Base-by-base conservation (phyloP, 768 basidiomycete genomes). In the Suillus bovinus region DNA sequence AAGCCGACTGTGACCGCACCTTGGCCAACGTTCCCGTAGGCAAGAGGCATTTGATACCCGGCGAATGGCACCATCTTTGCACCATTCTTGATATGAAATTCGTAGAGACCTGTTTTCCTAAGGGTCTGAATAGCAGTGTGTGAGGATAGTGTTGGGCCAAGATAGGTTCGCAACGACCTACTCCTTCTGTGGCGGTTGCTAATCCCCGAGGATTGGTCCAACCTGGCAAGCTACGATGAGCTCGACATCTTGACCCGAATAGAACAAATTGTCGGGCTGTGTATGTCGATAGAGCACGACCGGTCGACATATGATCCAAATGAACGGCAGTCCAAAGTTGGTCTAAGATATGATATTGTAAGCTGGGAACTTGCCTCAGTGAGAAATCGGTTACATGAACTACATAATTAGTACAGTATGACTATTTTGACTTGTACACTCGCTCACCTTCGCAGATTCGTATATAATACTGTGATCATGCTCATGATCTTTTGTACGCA, bases 61-160 rank as follows among this genome's bases (percentile, higher is more conserved):
- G 94, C 97, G 75, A 98, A 99, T 0, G 93, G 89, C 0, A 97
- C 94, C 93, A 99, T 95, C 76, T 96, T 96, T 1, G 90, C 96
- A 20, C 83, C 88, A 73, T 91, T 81, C 64, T 86, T 73, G 52
- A 92, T 72, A 72, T 99, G 96, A 72, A 95, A 96, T 70, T 95
- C 93, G 69, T 96, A 94, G 5, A 99, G 80, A 0, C 86, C 84
- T 0, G 95, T 98, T 70, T 84, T 86, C 60, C 66, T 73, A 36
- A 86, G 76, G 24, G 55, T 29, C 83, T 86, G 22, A 47, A 56
- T 17, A 56, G 17, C 38, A 0, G 17, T 10, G 5, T 17, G 24
- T 56, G 17, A 56, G 38, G 1, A 39, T 39, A 13, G 20, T 39
- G 4, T 39, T 27, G 10, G 11, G 4, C 3, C 22, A 27, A 16